Percentiles rank a stretch among this genome's conserved stretches.
phyloP scores from a whole-genome alignment of 2,329 filamentous ascomycete genomes.

The Myriosclerotinia curreyana region DNA sequence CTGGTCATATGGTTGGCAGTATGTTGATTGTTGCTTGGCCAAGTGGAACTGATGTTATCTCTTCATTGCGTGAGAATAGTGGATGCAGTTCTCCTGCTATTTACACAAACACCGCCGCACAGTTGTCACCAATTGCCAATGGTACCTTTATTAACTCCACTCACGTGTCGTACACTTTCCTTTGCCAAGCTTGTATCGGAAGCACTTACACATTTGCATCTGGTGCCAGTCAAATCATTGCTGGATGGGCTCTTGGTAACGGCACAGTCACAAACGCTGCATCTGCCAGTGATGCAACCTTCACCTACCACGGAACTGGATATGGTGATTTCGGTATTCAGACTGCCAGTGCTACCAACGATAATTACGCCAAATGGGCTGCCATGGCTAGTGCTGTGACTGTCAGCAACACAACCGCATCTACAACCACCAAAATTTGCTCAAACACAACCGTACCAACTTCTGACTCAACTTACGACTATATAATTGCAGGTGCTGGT shows the following conservation, averaged over 20 bases:
- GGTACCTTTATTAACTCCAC: slow-evolving; percentile 53
- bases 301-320: slow-evolving; percentile 18
- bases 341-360: slow-evolving; percentile 2
- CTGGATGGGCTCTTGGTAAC: slow-evolving; percentile 20
- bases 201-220: background rate
- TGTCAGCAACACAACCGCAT: slow-evolving; percentile 8
- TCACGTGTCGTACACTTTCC: slow-evolving; percentile 53
- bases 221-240: background rate
- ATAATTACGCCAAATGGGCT: slow-evolving; percentile 18
- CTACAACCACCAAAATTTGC: background rate
- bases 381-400: slow-evolving; percentile 14
- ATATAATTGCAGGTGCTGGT: slow-evolving; percentile 19
- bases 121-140: slow-evolving; percentile 47
- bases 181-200: slow-evolving; percentile 47
- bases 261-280: slow-evolving; percentile 19
- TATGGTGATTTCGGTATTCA: slow-evolving; percentile 12
- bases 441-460: slow-evolving; percentile 10
- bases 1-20: slow-evolving; percentile 46
- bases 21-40: slow-evolving; percentile 52
- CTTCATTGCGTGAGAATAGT: slow-evolving; percentile 43
- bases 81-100: slow-evolving; percentile 47
- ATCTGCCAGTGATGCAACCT: slow-evolving; percentile 18
- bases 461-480: slow-evolving; percentile 18
- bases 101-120: slow-evolving; percentile 44
- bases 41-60: slow-evolving; percentile 45